Percentiles rank a stretch among this genome's conserved stretches.
Conservation (phyloP, 768 basidiomycete species). For the Tubosaeta brunneosetosa region DNA sequence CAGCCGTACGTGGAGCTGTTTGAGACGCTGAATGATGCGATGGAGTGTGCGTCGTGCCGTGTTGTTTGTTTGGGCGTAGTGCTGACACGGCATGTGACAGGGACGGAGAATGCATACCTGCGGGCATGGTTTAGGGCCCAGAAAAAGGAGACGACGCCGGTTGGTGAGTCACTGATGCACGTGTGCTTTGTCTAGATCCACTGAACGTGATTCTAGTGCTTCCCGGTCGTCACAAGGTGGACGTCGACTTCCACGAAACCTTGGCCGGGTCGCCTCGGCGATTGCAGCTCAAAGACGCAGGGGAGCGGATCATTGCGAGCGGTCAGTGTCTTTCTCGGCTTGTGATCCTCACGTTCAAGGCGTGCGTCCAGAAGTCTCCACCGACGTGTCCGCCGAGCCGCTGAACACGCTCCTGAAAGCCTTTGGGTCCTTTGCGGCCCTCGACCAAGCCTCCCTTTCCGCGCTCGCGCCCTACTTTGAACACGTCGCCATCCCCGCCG, state of each 20-base stretch:
- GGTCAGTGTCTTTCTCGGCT: slow-evolving; percentile 35
- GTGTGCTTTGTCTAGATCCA: background rate
- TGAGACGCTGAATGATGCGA: slow-evolving; percentile 76
- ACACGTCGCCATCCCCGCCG: slow-evolving; percentile 51
- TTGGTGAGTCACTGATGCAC: slow-evolving; percentile 37
- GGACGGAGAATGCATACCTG: slow-evolving; percentile 94
- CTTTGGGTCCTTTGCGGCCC: slow-evolving; percentile 67
- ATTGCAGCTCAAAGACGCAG: slow-evolving; percentile 64
- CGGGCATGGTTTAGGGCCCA: slow-evolving; percentile 71
- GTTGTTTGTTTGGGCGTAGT: background rate
- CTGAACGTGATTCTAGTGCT: slow-evolving; percentile 35
- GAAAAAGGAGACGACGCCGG: slow-evolving; percentile 46
- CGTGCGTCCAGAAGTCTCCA: slow-evolving; percentile 17
- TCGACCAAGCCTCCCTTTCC: slow-evolving; percentile 52
- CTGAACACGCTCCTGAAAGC: slow-evolving; percentile 71
- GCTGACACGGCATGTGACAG: slow-evolving; percentile 30
- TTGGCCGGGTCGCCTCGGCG: slow-evolving; percentile 60
- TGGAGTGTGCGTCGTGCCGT: slow-evolving; percentile 68
- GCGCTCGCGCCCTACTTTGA: slow-evolving; percentile 71
- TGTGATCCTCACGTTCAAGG: background rate
- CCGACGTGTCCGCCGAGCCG: slow-evolving; percentile 51
- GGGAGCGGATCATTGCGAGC: slow-evolving; percentile 62
- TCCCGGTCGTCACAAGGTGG: slow-evolving; percentile 53
- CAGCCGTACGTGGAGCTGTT: slow-evolving; percentile 78
- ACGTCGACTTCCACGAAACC: slow-evolving; percentile 40